Percentiles rank a stretch among this genome's conserved stretches.
phyloP scores from a whole-genome alignment of 306 rosid species.

The Notholithocarpus densiflorus region DNA sequence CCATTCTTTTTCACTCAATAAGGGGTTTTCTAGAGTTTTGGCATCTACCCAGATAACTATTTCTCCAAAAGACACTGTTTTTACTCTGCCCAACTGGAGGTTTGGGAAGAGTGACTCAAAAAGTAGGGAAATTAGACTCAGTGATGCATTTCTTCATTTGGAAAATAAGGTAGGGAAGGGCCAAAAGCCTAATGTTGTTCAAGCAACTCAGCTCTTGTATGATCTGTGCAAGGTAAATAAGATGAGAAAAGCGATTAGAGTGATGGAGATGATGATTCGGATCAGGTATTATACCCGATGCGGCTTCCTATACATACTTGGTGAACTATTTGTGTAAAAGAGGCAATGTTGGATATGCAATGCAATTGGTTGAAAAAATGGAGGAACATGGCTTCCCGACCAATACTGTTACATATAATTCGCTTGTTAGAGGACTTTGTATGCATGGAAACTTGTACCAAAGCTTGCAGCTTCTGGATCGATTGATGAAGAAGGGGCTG shows the following conservation, averaged over 20 bases:
- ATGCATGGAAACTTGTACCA: conserved; percentile 65
- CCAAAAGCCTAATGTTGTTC: conserved; percentile 67
- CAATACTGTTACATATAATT: conserved; percentile 62
- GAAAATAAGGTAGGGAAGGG: conserved; percentile 66
- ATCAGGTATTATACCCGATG: conserved; percentile 74
- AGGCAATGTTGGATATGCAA: conserved; percentile 83
- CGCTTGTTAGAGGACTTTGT: conserved; percentile 78
- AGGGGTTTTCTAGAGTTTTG: conserved; percentile 66
- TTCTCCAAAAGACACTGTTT: conserved; percentile 61
- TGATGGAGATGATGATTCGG: conserved; percentile 79
- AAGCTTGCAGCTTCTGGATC: conserved; percentile 69
- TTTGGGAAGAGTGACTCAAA: conserved; percentile 45
- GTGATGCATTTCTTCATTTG: conserved; percentile 65
- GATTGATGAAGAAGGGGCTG: conserved; percentile 63
- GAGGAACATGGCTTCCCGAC: conserved; percentile 67
- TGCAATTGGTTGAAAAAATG: conserved; percentile 88
- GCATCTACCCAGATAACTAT: conserved; percentile 54
- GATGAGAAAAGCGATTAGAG: conserved; percentile 57
- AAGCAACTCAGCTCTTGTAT: conserved; percentile 77
- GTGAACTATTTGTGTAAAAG: conserved; percentile 70
- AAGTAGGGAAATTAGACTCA: conserved; percentile 48
- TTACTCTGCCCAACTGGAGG: conserved; percentile 72
- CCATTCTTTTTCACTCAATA: conserved; percentile 43
- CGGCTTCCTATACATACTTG: conserved; percentile 62
- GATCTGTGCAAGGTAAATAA: conserved; percentile 74